Evolutionary conservation across 1,139 yeast species (phyloP).

Genomic region (Candida sanyaensis): DNA sequence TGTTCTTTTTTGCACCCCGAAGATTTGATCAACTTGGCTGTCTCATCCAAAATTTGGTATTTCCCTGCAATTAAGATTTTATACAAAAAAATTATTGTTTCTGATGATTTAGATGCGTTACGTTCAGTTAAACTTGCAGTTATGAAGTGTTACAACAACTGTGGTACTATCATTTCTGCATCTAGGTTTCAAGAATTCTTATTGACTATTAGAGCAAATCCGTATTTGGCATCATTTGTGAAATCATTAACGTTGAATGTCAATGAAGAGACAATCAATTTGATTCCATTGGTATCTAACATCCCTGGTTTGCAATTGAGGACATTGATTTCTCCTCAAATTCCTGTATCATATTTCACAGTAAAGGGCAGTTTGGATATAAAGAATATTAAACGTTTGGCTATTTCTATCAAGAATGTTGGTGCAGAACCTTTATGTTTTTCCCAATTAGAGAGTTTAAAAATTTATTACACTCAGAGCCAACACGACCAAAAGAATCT

Average conservation of each 20-base stretch:
- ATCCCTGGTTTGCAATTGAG: slow-evolving; percentile 1
- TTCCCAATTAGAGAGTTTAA: slow-evolving; percentile 8
- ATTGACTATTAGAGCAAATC: not conserved
- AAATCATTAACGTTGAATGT: slow-evolving; percentile 8
- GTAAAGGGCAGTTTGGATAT: not conserved
- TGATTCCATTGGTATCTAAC: slow-evolving; percentile 1
- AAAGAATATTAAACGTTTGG: slow-evolving; percentile 3
- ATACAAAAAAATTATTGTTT: slow-evolving; percentile 9
- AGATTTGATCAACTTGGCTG: slow-evolving; percentile 6
- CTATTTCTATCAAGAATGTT: slow-evolving; percentile 5
- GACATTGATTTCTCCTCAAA: slow-evolving; percentile 8
- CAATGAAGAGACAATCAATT: slow-evolving; percentile 6
- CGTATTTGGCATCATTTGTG: slow-evolving; percentile 1
- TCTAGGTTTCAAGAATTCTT: slow-evolving; percentile 6
- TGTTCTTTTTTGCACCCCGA: slow-evolving; percentile 8
- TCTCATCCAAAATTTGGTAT: slow-evolving; percentile 7
- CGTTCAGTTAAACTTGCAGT: slow-evolving; percentile 1
- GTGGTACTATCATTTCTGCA: slow-evolving; percentile 9
- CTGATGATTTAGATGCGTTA: slow-evolving; percentile 6
- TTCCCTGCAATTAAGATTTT: slow-evolving; percentile 9
- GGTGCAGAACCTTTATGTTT: not conserved
- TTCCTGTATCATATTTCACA: slow-evolving; percentile 7
- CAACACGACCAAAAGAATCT: slow-evolving; percentile 6
- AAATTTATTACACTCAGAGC: slow-evolving; percentile 6
- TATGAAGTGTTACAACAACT: slow-evolving; percentile 3